Conservation (phyloP, 75 land plant genomes). For the Gnetum montanum region DNA sequence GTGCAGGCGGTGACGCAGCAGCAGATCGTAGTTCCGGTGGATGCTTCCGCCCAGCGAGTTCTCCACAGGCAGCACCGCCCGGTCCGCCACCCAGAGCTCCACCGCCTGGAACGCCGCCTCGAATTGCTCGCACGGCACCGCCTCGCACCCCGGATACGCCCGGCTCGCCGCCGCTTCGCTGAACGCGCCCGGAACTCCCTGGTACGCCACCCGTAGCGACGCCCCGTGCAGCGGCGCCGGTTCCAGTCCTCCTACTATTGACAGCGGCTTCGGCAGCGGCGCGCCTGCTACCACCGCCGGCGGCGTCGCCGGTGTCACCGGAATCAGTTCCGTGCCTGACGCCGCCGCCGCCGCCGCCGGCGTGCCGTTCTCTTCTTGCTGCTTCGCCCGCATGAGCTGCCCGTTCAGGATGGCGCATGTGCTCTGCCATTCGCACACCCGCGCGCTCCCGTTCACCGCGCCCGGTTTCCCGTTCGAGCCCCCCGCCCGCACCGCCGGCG, state of each 20-base stretch:
- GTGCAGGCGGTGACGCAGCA: conserved; percentile 63
- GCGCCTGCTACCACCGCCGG: not conserved
- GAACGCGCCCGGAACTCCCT: conserved; percentile 76
- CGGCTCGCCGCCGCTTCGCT: conserved; percentile 71
- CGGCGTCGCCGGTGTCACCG: not conserved
- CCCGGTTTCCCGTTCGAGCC: no score
- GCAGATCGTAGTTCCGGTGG: conserved; percentile 70
- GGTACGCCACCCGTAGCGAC: conserved; percentile 59
- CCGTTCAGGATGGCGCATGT: conserved; percentile 28
- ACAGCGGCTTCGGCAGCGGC: conserved; percentile 26
- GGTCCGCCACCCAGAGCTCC: conserved; percentile 63
- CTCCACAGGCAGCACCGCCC: conserved; percentile 65
- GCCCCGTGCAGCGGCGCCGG: conserved; percentile 77
- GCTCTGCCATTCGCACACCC: conserved; percentile 24
- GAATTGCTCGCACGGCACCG: conserved; percentile 68
- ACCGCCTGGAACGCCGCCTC: conserved; percentile 72
- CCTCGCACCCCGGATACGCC: conserved; percentile 64
- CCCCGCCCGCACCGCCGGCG: no score
- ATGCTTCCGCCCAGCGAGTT: conserved; percentile 67
- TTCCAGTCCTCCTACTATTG: conserved; percentile 33
- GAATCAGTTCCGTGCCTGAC: no score
- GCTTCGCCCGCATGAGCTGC: not conserved
- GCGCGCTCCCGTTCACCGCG: not conserved
- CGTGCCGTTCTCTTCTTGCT: not conserved
- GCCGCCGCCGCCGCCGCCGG: not conserved